Evolutionary conservation across 306 rosid species (phyloP).

Genomic region (cucumber (Cucumis sativus)): Cucumber_9930_V3 NC_026659.2:24573501-24574000

Average conservation of each 20-base stretch:
- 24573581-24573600: background rate
- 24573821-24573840: too few species aligned
- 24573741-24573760: background rate
- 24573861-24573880: too few species aligned
- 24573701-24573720: background rate
- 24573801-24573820: background rate
- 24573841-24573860: too few species aligned
- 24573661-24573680: background rate
- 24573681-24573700: background rate
- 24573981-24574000: background rate
- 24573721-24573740: background rate
- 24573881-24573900: too few species aligned
- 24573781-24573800: too few species aligned
- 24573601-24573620: background rate
- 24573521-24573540: background rate
- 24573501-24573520: background rate
- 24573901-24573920: too few species aligned
- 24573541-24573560: background rate
- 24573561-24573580: background rate
- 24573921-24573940: too few species aligned
- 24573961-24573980: background rate
- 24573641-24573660: background rate
- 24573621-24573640: background rate
- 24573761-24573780: background rate
- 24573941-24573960: too few species aligned